Conservation (phyloP, 345 rosid species). For the Camelina hispida region DNA sequence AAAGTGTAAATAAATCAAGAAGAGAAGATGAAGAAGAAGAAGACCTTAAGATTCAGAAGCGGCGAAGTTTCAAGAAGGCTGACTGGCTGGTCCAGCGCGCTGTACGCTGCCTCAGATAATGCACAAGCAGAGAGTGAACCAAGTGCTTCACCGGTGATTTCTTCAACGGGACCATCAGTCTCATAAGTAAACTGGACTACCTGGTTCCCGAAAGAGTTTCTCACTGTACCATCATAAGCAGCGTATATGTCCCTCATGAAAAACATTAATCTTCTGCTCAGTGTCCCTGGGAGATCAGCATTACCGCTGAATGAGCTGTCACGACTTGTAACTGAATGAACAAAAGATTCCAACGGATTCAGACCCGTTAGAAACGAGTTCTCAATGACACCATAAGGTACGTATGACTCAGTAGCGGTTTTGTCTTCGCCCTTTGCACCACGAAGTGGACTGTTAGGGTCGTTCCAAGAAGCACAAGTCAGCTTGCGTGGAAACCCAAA, state of each 20-base stretch:
- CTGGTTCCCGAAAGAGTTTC: slow-evolving; percentile 80
- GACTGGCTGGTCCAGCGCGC: slow-evolving; percentile 93
- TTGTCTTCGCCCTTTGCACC: slow-evolving; percentile 32
- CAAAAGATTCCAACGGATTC: slow-evolving; percentile 84
- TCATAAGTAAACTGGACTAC: slow-evolving; percentile 73
- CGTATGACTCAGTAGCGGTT: slow-evolving; percentile 51
- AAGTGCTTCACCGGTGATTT: slow-evolving; percentile 68
- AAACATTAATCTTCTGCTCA: slow-evolving; percentile 80
- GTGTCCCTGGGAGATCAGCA: slow-evolving; percentile 95
- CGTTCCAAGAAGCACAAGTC: slow-evolving; percentile 72
- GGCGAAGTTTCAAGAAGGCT: slow-evolving; percentile 66
- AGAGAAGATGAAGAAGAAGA: slow-evolving; percentile 35
- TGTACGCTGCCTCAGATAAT: slow-evolving; percentile 90
- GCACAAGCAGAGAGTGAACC: slow-evolving; percentile 90
- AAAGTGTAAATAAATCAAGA: neutral
- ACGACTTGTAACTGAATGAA: slow-evolving; percentile 82
- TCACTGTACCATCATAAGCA: slow-evolving; percentile 90
- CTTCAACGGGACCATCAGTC: slow-evolving; percentile 43
- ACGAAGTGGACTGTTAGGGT: slow-evolving; percentile 43
- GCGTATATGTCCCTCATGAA: slow-evolving; percentile 78
- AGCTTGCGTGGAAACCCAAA: slow-evolving; percentile 78
- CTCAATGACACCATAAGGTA: slow-evolving; percentile 78
- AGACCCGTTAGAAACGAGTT: slow-evolving; percentile 75
- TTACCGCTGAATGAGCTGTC: slow-evolving; percentile 89
- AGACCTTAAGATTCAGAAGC: slow-evolving; percentile 47